These are phyloP conservation scores for Torrubiella hemipterigena DNA, from an alignment of 2,329 filamentous ascomycete genomes.

Conservation along the genomic window DNA sequence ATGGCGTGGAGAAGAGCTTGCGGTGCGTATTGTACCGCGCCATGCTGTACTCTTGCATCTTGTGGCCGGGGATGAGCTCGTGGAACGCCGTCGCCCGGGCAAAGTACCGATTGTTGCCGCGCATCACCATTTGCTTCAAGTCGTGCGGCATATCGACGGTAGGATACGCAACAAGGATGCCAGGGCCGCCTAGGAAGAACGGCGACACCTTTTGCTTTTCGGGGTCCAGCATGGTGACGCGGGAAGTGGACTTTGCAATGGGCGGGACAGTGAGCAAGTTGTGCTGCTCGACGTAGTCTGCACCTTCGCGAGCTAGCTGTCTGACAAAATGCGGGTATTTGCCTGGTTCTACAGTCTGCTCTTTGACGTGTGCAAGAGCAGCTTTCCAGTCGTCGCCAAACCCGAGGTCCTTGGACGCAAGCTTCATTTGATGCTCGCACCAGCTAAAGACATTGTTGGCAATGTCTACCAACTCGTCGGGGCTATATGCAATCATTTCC, in stretches of 20 bases:
- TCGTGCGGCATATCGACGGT: constrained; percentile 37
- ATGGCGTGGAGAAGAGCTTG: constrained; percentile 40
- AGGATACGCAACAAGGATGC: constrained; percentile 45
- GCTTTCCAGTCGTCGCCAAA: constrained; percentile 35
- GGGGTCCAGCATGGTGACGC: constrained; percentile 44
- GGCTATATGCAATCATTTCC: constrained; percentile 46
- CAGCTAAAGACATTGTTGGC: constrained; percentile 39
- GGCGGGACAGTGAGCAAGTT: constrained; percentile 43
- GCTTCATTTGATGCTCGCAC: constrained; percentile 43
- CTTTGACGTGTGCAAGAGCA: constrained; percentile 45
- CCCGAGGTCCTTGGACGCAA: constrained; percentile 34
- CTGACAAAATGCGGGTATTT: constrained; percentile 39
- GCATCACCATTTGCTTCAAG: constrained; percentile 46
- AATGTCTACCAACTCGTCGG: constrained; percentile 41
- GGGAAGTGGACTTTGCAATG: constrained; percentile 39
- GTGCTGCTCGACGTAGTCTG: constrained; percentile 37
- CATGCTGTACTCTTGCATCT: constrained; percentile 38
- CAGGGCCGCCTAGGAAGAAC: constrained; percentile 45
- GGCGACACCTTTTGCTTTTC: constrained; percentile 41
- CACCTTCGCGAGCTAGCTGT: constrained; percentile 36
- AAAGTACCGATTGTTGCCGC: constrained; percentile 46
- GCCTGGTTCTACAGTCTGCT: constrained; percentile 38
- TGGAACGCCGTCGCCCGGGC: constrained; percentile 48
- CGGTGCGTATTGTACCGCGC: constrained; percentile 35
- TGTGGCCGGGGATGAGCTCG: constrained; percentile 48